These are phyloP conservation scores for Pyronema domesticum DNA, from an alignment of 495 filamentous ascomycete genomes.

Conservation along the genomic window DNA sequence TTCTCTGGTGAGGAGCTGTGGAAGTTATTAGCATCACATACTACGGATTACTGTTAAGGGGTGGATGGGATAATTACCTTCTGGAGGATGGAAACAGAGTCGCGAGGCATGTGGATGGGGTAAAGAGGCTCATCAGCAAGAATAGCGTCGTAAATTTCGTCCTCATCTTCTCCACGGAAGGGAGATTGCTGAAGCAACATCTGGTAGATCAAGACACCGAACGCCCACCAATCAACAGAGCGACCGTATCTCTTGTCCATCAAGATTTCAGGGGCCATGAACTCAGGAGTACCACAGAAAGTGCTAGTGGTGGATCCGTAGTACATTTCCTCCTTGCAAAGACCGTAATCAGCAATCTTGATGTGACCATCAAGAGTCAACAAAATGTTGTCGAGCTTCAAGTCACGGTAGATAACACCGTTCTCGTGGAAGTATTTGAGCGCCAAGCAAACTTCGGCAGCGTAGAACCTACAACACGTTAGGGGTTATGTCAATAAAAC, in stretches of 20 bases:
- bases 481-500: neutral
- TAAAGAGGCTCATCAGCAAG: conserved; percentile 95
- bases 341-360: conserved; percentile 95
- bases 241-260: conserved; percentile 97
- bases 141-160: conserved; percentile 99
- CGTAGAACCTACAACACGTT: conserved; percentile 57
- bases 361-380: conserved; percentile 93
- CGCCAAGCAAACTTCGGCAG: conserved; percentile 88
- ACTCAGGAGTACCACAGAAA: conserved; percentile 97
- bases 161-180: conserved; percentile 97
- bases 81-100: conserved; percentile 93
- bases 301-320: conserved; percentile 93
- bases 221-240: conserved; percentile 99
- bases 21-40: neutral
- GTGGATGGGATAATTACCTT: conserved; percentile 31
- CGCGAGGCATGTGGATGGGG: conserved; percentile 96
- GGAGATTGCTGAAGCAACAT: conserved; percentile 98
- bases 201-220: conserved; percentile 97
- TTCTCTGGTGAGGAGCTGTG: conserved; percentile 67
- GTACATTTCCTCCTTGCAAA: conserved; percentile 99
- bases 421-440: conserved; percentile 99
- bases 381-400: conserved; percentile 98
- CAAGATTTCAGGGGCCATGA: conserved; percentile 98
- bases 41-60: neutral
- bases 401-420: conserved; percentile 96